Base-by-base conservation (phyloP, 805 yeast genomes). In the Diddensiella caesifluorescens region DNA sequence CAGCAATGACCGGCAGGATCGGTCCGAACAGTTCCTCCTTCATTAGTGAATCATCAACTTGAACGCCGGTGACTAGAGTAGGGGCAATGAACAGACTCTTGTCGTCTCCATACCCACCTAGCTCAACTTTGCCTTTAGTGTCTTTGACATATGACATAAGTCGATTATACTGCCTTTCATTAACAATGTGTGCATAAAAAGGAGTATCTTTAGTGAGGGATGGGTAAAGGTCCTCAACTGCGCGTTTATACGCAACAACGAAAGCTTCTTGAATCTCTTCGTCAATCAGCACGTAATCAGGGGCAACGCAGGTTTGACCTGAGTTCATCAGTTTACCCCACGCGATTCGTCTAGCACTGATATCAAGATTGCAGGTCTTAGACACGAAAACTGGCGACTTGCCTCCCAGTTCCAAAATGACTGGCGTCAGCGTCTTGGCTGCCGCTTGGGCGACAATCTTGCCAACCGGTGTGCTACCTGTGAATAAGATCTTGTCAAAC, bases 251-350 rank as follows among this genome's bases (percentile, higher is more conserved):
- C 4, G 62, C 67, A 1, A 52, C 51, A 5, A 77, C 62, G 38
- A 84, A 74, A 48, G 73, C 64, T 21, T 67, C 74, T 54, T 79
- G 76, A 18, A 79, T 62, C 2, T 69, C 60, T 42, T 70, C 75
- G 45, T 82, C 86, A n/a, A 79, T 82, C 34, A 86, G 54, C 4
- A 83, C 64, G 56, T 87, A 89, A 64, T 90, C 97, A 5, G 89
- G 83, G 6, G 95, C 84, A 29, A 86, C 83, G 67, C 97, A 89
- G 2, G 92, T 79, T 65, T 89, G 97, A 13, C 97, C 97, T 13
- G 83, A 75, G 58, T 87, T 90, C 23, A 75, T 64, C 56, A 80
- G 81, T 52, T 81, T 77, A 13, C 89, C 90, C 84, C 92, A 85
- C 1, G 73, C 71, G 12, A 86, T 64, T 62, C 97, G 74, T 49